Evolutionary conservation across 73 alveolate genomes (phyloP).

Genomic region (Paramecium sonneborni): DNA sequence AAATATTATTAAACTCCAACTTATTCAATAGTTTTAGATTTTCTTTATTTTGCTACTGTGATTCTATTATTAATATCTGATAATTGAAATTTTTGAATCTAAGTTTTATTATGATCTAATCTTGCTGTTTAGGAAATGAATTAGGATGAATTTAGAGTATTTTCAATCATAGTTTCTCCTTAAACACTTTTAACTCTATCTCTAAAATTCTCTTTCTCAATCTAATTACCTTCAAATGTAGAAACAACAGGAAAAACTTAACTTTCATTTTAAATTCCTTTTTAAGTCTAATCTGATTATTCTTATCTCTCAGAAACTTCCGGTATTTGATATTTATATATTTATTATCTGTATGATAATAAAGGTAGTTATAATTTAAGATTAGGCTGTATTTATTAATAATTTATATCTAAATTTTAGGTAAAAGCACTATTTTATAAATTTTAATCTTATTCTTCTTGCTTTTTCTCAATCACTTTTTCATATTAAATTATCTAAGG

Average conservation of each 20-base stretch:
- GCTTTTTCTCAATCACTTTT: background rate
- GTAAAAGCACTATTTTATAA: background rate
- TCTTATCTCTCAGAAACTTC: slow-evolving; percentile 18
- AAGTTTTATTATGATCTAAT: background rate
- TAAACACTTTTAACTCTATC: background rate
- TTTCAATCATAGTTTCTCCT: background rate
- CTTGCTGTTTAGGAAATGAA: background rate
- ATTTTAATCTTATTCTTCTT: background rate
- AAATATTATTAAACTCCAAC: background rate
- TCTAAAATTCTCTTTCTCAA: background rate
- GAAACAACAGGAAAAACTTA: background rate
- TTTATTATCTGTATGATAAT: background rate
- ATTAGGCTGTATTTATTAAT: background rate
- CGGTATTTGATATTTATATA: background rate
- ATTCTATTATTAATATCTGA: background rate
- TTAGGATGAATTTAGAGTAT: background rate
- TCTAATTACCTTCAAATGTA: background rate
- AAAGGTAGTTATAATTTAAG: background rate
- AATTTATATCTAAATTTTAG: background rate
- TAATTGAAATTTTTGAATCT: background rate
- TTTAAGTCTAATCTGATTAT: background rate
- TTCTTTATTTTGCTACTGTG: background rate
- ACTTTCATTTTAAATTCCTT: background rate
- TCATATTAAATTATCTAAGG: background rate
- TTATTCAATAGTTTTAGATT: background rate